A percentile compares a stretch with the other conserved stretches of the same genome.
These are phyloP conservation scores for Chytriomyces confervae DNA, from an alignment of 192 early-diverging fungal genomes.

Conservation along the genomic window DNA sequence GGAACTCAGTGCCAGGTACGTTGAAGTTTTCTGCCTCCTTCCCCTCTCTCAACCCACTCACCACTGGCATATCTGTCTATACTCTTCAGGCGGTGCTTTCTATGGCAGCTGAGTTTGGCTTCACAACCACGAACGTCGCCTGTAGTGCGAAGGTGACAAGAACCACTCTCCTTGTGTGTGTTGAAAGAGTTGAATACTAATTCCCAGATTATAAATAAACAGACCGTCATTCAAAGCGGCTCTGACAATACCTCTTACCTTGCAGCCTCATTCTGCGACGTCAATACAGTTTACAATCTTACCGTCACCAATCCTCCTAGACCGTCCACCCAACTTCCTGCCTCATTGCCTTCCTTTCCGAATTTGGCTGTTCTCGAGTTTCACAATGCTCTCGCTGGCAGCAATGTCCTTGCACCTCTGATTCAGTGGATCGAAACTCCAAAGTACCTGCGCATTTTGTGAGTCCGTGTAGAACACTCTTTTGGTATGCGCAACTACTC, in stretches of 20 bases:
- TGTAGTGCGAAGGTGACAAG: background rate
- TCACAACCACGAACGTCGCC: background rate
- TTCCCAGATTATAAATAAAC: background rate
- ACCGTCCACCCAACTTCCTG: background rate
- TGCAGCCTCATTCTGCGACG: conserved; percentile 23
- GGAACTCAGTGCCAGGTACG: conserved; percentile 17
- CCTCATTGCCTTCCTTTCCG: background rate
- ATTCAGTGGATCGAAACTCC: conserved; percentile 1
- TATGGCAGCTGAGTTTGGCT: conserved; percentile 17
- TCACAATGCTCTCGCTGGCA: conserved; percentile 17
- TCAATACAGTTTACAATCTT: conserved; percentile 9
- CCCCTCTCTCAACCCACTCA: background rate
- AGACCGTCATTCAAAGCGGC: conserved; percentile 16
- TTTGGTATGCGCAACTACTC: background rate
- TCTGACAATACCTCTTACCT: conserved; percentile 4
- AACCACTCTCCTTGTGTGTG: background rate
- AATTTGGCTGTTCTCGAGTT: conserved; percentile 6
- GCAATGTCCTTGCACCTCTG: background rate
- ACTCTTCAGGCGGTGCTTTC: conserved; percentile 4
- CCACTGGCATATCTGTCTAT: background rate
- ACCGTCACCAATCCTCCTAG: conserved; percentile 26
- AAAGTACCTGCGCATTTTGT: conserved; percentile 24
- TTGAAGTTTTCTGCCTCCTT: background rate
- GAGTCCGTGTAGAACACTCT: background rate
- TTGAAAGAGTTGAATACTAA: background rate